Evolutionary conservation across 2,329 filamentous ascomycete genomes (phyloP).

Genomic region (Colletotrichum kahawae): DNA sequence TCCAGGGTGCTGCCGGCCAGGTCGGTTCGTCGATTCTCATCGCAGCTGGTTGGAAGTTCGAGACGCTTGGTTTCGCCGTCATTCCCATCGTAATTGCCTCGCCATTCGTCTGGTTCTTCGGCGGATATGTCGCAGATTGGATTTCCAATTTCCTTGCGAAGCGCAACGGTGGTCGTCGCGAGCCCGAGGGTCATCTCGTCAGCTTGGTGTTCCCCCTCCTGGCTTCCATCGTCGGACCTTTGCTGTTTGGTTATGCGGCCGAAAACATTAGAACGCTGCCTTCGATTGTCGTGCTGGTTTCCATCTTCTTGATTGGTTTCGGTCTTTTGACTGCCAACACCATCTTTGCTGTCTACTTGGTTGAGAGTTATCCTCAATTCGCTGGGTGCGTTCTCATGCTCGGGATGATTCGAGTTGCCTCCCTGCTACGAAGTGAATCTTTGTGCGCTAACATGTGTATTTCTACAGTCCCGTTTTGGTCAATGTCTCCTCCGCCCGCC

Average conservation of each 20-base stretch:
- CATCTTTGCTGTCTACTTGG: conserved; percentile 34
- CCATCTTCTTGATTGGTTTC: conserved; percentile 32
- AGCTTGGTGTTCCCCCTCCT: conserved; percentile 34
- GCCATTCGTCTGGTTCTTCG: conserved; percentile 26
- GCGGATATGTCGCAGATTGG: conserved; percentile 34
- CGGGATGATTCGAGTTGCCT: neutral
- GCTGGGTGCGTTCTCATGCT: conserved; percentile 13
- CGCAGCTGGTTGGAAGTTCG: conserved; percentile 32
- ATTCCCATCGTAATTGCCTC: conserved; percentile 21
- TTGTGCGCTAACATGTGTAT: neutral
- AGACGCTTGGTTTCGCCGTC: conserved; percentile 31
- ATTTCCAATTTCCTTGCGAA: conserved; percentile 32
- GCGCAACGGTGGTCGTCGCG: conserved; percentile 30
- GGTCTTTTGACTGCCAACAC: conserved; percentile 32
- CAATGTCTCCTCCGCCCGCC: conserved; percentile 36
- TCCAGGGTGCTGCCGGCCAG: conserved; percentile 32
- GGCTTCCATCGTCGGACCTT: conserved; percentile 30
- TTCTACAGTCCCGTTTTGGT: conserved; percentile 34
- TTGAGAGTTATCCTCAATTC: conserved; percentile 37
- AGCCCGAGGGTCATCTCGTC: conserved; percentile 38
- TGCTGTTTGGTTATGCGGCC: conserved; percentile 36
- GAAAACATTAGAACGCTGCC: conserved; percentile 26
- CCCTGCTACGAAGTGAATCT: neutral
- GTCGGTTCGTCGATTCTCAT: conserved; percentile 23
- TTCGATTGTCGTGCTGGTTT: conserved; percentile 32